Evolutionary conservation across 169 alveolate genomes (phyloP), one percentile per base, ranked within the genome.

Genomic region (Plasmodium vivax): DNA sequence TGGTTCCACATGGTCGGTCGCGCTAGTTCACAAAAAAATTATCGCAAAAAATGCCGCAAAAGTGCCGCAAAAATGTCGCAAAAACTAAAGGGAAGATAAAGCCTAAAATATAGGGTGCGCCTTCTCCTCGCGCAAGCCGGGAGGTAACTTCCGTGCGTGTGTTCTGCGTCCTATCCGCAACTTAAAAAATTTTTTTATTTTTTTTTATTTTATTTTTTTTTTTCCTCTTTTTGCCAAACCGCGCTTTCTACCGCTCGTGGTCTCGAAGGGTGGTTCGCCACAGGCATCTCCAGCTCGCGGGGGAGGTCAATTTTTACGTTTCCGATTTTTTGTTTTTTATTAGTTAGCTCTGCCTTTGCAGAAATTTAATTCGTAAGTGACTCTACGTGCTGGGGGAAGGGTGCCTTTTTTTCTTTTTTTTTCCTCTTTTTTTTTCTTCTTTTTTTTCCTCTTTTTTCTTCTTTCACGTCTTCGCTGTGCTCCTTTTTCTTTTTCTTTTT

Each of bases 1-100:
- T 74, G 85, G 43, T 75, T 75, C 93, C 93, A 85, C 93, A 85
- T 85, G 16, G 56, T 45, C n/a, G 56, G 56, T 45, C 56, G 12
- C 56, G 56, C n/a, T 45, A 16, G 56, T 45, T 45, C 56, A 10
- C 3, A 45, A 45, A 41, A 79, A 79, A 79, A 36, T 79, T 79
- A 79, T 41, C 43, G 12, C 45, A 41, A 75, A 56, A 56, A 56
- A 12, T 34, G 41, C 3, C 41, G 41, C 41, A 34, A 34, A 45
- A 45, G 12, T 8, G 56, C 6, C 56, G 2, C 56, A 12, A 45
- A 45, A 45, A 9, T 45, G 56, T 8, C n/a, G 56, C 56, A 45
- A 45, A 38, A 45, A 45, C 12, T 5, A 9, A 45, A 45, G 56
- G 5, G 56, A 45, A 45, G 56, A 45, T 45, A 45, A 45, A 45